A percentile compares a stretch with the other conserved stretches of the same genome.
Conservation (phyloP, 192 early-diverging fungal genomes). For the Gigaspora rosea region DNA sequence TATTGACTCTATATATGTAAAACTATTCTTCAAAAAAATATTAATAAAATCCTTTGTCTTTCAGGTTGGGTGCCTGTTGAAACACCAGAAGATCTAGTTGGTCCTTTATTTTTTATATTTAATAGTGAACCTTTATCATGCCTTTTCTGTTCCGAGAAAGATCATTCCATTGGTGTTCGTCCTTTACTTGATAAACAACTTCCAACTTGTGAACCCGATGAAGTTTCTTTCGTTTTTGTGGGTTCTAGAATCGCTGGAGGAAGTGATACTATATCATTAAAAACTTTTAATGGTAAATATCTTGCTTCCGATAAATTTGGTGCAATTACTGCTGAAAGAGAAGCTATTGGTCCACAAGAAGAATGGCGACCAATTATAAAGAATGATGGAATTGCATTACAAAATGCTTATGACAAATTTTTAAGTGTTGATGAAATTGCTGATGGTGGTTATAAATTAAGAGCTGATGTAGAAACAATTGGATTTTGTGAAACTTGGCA, state of each 20-base stretch:
- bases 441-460: slow-evolving; percentile 50
- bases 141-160: slow-evolving; percentile 39
- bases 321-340: slow-evolving; percentile 64
- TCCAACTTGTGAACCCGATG: slow-evolving; percentile 44
- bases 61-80: slow-evolving; percentile 67
- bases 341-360: slow-evolving; percentile 79
- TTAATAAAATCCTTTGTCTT: not conserved
- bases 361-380: slow-evolving; percentile 70
- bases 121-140: slow-evolving; percentile 63
- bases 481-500: slow-evolving; percentile 74
- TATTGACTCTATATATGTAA: not conserved
- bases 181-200: slow-evolving; percentile 5
- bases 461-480: slow-evolving; percentile 71
- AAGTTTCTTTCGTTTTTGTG: slow-evolving; percentile 71
- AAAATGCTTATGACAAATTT: slow-evolving; percentile 67
- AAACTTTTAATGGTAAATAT: slow-evolving; percentile 66
- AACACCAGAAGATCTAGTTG: slow-evolving; percentile 63
- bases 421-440: slow-evolving; percentile 64
- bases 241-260: slow-evolving; percentile 62
- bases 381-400: slow-evolving; percentile 59
- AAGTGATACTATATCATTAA: slow-evolving; percentile 56
- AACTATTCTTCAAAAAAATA: not conserved
- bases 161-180: slow-evolving; percentile 18
- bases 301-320: slow-evolving; percentile 80
- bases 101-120: slow-evolving; percentile 68